Conservation (phyloP, 1,284 basidiomycete genomes). For the Ceratobasidium sp. region DNA sequence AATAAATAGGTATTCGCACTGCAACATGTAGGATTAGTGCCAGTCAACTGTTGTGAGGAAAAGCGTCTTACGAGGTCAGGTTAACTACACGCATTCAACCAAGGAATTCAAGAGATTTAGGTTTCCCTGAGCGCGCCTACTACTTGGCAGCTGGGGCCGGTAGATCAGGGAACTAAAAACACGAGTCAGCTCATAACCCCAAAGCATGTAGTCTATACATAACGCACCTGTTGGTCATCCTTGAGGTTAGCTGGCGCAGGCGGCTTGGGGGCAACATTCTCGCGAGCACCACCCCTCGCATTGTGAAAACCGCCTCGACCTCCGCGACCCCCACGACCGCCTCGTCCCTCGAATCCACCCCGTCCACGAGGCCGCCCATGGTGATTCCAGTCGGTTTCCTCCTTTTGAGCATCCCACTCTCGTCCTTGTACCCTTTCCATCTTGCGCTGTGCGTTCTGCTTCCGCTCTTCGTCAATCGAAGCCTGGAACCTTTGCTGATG, state of each 20-base stretch:
- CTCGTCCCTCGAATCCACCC: conserved; percentile 28
- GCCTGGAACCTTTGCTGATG: conserved; percentile 55
- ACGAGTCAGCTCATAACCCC: neutral
- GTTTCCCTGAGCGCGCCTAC: neutral
- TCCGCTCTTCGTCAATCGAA: conserved; percentile 63
- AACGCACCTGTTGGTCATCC: conserved; percentile 31
- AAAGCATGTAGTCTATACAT: neutral
- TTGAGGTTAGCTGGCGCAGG: conserved; percentile 20
- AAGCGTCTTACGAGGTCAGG: neutral
- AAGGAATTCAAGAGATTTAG: neutral
- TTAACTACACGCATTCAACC: conserved; percentile 1
- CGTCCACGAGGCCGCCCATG: conserved; percentile 16
- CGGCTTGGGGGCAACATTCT: neutral
- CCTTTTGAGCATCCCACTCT: conserved; percentile 85
- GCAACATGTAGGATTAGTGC: neutral
- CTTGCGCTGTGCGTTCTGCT: conserved; percentile 75
- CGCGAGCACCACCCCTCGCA: conserved; percentile 49
- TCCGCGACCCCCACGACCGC: conserved; percentile 6
- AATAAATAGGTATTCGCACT: conserved; percentile 3
- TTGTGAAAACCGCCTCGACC: conserved; percentile 49
- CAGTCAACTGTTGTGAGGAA: neutral
- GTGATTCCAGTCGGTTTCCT: conserved; percentile 54
- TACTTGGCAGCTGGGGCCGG: conserved; percentile 1
- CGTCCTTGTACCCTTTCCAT: conserved; percentile 74
- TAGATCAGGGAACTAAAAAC: conserved; percentile 30